These are phyloP conservation scores for Neoboletus brunneissimus DNA, from an alignment of 768 basidiomycete genomes.

Conservation along the genomic window DNA sequence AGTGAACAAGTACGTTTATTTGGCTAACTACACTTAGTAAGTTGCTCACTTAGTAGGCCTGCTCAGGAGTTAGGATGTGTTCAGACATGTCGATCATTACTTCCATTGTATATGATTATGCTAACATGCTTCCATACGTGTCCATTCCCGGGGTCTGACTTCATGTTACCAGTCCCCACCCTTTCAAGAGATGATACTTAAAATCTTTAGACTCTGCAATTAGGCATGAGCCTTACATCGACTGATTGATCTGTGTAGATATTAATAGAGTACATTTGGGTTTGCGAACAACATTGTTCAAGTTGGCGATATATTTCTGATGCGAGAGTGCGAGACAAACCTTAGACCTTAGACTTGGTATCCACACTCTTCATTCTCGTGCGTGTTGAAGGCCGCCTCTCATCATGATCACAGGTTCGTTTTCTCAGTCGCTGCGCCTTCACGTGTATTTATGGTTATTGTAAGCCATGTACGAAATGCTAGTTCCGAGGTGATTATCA, in stretches of 20 bases:
- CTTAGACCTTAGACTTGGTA: not conserved
- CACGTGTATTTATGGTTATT: no score
- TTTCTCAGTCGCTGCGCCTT: not conserved
- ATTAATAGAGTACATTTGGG: conserved; percentile 11
- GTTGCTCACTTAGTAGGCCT: no score
- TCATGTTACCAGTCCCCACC: not conserved
- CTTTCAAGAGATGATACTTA: not conserved
- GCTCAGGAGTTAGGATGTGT: no score
- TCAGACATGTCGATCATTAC: no score
- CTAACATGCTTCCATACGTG: no score
- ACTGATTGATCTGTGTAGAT: not conserved
- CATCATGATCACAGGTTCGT: not conserved
- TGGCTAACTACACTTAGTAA: no score
- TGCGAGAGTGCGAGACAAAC: not conserved
- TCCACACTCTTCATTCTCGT: not conserved
- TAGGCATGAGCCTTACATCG: not conserved
- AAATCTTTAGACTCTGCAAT: not conserved
- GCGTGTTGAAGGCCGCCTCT: not conserved
- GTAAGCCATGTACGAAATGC: no score
- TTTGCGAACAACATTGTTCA: not conserved
- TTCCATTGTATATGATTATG: no score
- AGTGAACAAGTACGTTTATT: no score
- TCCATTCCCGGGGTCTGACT: no score
- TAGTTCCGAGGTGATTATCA: no score
- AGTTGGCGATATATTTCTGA: not conserved